Evolutionary conservation across 495 filamentous ascomycete species (phyloP).

Genomic region (Xylaria nigripes): DNA sequence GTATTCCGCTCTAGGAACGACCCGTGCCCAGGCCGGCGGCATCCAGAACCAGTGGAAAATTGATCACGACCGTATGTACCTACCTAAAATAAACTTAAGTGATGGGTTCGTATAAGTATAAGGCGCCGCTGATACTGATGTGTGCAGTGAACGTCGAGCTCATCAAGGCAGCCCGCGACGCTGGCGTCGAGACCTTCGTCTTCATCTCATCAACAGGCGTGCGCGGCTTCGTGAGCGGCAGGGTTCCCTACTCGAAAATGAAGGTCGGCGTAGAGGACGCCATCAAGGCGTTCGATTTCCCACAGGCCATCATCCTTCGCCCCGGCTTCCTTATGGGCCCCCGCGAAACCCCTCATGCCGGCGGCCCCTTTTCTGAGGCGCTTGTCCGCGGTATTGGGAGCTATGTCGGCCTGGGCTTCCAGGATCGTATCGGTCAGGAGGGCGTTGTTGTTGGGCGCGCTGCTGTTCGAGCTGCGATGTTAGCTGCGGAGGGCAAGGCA

Average conservation of each 20-base stretch:
- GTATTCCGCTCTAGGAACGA: slow-evolving; percentile 61
- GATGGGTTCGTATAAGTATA: background rate
- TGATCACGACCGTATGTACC: slow-evolving; percentile 51
- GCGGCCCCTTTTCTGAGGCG: slow-evolving; percentile 39
- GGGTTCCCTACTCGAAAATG: slow-evolving; percentile 57
- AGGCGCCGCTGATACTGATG: background rate
- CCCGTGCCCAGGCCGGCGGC: slow-evolving; percentile 54
- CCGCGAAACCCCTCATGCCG: slow-evolving; percentile 49
- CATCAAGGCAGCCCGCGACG: slow-evolving; percentile 55
- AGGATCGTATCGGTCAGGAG: slow-evolving; percentile 67
- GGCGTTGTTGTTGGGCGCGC: slow-evolving; percentile 65
- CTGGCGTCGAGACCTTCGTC: slow-evolving; percentile 58
- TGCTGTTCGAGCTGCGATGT: slow-evolving; percentile 50
- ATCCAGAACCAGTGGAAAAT: slow-evolving; percentile 68
- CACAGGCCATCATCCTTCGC: slow-evolving; percentile 61
- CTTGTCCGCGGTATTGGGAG: slow-evolving; percentile 48
- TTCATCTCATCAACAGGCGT: slow-evolving; percentile 54
- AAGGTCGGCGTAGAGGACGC: slow-evolving; percentile 74
- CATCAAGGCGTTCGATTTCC: slow-evolving; percentile 62
- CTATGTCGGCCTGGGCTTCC: slow-evolving; percentile 32
- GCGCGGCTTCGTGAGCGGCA: slow-evolving; percentile 23
- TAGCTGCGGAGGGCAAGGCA: slow-evolving; percentile 39
- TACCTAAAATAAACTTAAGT: too few relatives aligned
- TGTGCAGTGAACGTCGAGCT: slow-evolving; percentile 53
- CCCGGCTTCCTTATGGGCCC: slow-evolving; percentile 70